These are phyloP conservation scores for Sonneratia alba DNA, from an alignment of 345 rosid genomes.

Conservation along the genomic window DNA sequence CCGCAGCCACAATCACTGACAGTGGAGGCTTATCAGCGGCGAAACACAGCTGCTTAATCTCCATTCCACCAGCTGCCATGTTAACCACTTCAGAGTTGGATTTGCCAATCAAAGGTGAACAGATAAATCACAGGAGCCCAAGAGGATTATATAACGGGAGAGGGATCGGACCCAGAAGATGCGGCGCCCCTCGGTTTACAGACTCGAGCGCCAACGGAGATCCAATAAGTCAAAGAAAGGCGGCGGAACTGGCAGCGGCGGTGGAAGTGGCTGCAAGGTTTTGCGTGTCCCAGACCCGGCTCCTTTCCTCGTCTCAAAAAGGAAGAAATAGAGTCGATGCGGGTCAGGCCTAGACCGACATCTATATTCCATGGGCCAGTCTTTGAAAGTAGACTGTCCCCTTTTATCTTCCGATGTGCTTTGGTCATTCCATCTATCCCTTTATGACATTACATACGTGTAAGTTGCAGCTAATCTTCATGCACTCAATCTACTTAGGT, in stretches of 20 bases:
- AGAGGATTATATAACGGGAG: neutral
- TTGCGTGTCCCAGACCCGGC: neutral
- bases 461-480: too few species aligned
- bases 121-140: neutral
- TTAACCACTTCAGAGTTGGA: neutral
- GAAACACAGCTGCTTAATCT: slow-evolving; percentile 36
- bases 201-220: neutral
- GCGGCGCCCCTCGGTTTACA: neutral
- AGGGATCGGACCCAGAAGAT: neutral
- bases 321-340: too few species aligned
- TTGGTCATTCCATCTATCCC: too few species aligned
- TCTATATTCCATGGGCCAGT: too few species aligned
- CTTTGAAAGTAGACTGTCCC: too few species aligned
- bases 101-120: neutral
- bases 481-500: too few species aligned
- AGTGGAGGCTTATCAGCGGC: slow-evolving; percentile 54
- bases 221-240: neutral
- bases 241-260: neutral
- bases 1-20: slow-evolving; percentile 48
- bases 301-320: neutral
- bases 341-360: too few species aligned
- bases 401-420: too few species aligned
- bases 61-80: slow-evolving; percentile 18
- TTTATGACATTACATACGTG: too few species aligned
- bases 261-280: neutral